Base-by-base conservation (phyloP, 768 basidiomycete species). In the Termitomyces sp. region DNA sequence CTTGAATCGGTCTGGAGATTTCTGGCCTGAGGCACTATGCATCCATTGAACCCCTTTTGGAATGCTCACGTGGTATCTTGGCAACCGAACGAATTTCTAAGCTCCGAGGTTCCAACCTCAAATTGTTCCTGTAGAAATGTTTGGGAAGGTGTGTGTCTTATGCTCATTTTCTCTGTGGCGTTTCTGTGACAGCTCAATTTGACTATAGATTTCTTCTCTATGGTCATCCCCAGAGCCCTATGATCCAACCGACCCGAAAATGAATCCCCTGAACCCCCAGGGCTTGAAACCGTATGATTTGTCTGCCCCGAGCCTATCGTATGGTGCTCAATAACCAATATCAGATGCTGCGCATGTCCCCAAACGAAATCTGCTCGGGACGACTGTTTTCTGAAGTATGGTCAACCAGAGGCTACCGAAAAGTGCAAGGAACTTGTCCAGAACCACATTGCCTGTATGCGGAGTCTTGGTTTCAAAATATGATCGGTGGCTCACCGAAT, bases 271-370 rank as follows among this genome's bases (percentile, higher is more conserved):
- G 56, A 98, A 98, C 69, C 96, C 96, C 0, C 66, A 94, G 65
- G 95, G 95, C n/a, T 73, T 97, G 52, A 99, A 98, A 70, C 90
- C 96, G 96, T 97, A 69, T 58, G 92, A 77, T 14, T 16, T 9
- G 21, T 43, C 21, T 50, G 34, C 34, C 47, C 27, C 19, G 9
- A 47, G 31, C 29, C 25, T 25, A 54, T 51, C 8, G 23, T 14
- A 8, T 53, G 16, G 12, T 35, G 11, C 10, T 56, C 53, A 40
- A 12, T 50, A 37, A 35, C 9, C 38, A 5, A 21, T 9, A n/a
- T 35, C 60, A 98, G 96, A 65, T 98, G 96, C 65, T 98, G 96
- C 67, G 96, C 95, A 42, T 98, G 96, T 68, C 95, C 94, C 2
- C 81, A 93, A 64, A 96, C 95, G 2, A 98, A 98, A 71, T 82